These are phyloP conservation scores for Hypoxylon perforatum DNA, from an alignment of 495 filamentous ascomycete genomes.

Conservation along the genomic window DNA sequence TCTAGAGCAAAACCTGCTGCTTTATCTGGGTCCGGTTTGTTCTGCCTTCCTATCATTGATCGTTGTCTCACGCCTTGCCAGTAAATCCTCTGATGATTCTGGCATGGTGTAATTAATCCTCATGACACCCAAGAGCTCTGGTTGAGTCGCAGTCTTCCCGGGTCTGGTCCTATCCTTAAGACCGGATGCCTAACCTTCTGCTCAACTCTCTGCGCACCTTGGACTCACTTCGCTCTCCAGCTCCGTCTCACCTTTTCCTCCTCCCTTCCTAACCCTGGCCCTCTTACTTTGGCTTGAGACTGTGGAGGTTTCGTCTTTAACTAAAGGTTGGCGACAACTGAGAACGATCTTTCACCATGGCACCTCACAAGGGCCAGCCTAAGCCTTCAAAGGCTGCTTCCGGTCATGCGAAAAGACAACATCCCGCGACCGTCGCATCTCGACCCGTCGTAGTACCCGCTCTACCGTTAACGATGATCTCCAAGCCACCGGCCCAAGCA, in stretches of 20 bases:
- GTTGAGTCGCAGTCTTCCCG: constrained; percentile 42
- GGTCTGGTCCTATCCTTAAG: constrained; percentile 29
- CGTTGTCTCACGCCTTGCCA: constrained; percentile 5
- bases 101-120: constrained; percentile 25
- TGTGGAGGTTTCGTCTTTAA: constrained; percentile 2
- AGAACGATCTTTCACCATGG: constrained; percentile 32
- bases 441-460: constrained; percentile 51
- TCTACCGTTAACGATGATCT: constrained; percentile 53
- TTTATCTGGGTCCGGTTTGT: neutral
- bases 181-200: constrained; percentile 33
- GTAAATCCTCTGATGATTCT: constrained; percentile 9
- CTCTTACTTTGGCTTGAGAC: constrained; percentile 11
- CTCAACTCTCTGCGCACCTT: constrained; percentile 28
- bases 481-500: constrained; percentile 40
- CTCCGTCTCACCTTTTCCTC: constrained; percentile 8
- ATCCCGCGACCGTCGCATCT: constrained; percentile 11
- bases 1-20: neutral
- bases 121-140: constrained; percentile 43
- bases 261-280: neutral
- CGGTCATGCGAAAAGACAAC: constrained; percentile 39
- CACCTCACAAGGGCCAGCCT: constrained; percentile 36
- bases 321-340: constrained; percentile 3
- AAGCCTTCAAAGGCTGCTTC: constrained; percentile 40
- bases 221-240: constrained; percentile 8
- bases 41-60: no score